Conservation (phyloP, 371 early-diverging fungal species). For the Capillidium heterosporum region DNA sequence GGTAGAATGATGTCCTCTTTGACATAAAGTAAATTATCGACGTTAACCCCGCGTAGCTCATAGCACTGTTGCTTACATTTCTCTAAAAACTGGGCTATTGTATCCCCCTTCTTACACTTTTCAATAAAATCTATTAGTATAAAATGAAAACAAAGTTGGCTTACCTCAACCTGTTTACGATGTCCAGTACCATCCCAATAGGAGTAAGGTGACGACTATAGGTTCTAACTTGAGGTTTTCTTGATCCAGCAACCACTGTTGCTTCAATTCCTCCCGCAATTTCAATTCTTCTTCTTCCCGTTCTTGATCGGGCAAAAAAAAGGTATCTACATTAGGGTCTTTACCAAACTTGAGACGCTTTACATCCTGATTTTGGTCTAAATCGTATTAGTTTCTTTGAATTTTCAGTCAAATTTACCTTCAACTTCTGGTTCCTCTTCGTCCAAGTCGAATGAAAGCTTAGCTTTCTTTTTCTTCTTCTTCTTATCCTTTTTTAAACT, state of each 20-base stretch:
- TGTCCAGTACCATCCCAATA: constrained; percentile 95
- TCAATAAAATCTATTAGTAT: neutral
- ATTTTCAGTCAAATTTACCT: constrained; percentile 15
- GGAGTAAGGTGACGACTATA: constrained; percentile 69
- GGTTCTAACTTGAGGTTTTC: constrained; percentile 65
- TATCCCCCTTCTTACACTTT: constrained; percentile 79
- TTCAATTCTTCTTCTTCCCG: constrained; percentile 61
- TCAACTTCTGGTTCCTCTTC: constrained; percentile 32
- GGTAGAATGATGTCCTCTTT: constrained; percentile 94
- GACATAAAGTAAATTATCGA: constrained; percentile 76
- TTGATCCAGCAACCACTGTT: constrained; percentile 63
- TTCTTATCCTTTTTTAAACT: constrained; percentile 39
- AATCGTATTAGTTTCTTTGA: too few species aligned
- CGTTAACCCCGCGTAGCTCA: constrained; percentile 59
- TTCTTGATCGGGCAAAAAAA: constrained; percentile 82
- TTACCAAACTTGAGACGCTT: constrained; percentile 52
- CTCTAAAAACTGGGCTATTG: constrained; percentile 71
- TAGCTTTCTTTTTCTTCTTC: constrained; percentile 33
- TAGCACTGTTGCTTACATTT: constrained; percentile 61
- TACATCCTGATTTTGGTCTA: constrained; percentile 9
- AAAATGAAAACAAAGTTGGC: constrained; percentile 5
- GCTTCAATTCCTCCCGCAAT: constrained; percentile 52
- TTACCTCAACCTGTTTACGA: constrained; percentile 57
- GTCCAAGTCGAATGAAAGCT: constrained; percentile 48
- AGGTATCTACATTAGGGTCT: constrained; percentile 82